phyloP scores from a whole-genome alignment of 202 grass and related monocot species.

The Digitaria exilis region DNA sequence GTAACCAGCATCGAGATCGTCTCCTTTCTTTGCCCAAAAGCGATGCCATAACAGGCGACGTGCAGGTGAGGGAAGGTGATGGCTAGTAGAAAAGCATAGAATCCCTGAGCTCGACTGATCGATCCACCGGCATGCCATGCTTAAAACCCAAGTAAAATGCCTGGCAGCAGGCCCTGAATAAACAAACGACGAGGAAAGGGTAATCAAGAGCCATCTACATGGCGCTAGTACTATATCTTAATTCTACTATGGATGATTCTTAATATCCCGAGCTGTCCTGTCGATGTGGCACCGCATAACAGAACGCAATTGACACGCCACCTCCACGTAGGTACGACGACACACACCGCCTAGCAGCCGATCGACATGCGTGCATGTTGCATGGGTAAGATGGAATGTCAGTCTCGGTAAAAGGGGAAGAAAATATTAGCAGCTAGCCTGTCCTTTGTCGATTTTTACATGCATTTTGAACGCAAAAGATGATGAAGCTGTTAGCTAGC shows the following conservation, averaged over 20 bases:
- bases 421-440: background rate
- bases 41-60: slow-evolving; percentile 47
- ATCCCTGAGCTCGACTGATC: slow-evolving; percentile 29
- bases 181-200: background rate
- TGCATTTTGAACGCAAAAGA: slow-evolving; percentile 13
- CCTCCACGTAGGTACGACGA: slow-evolving; percentile 8
- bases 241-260: background rate
- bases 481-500: background rate
- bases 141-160: slow-evolving; percentile 51
- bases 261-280: slow-evolving; percentile 14
- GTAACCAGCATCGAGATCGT: slow-evolving; percentile 1
- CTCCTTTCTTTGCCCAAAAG: slow-evolving; percentile 40
- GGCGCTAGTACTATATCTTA: background rate
- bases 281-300: slow-evolving; percentile 28
- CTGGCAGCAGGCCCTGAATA: too few species aligned
- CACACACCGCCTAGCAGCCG: background rate
- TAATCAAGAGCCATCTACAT: background rate
- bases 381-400: slow-evolving; percentile 39
- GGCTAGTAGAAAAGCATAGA: slow-evolving; percentile 37
- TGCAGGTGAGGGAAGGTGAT: slow-evolving; percentile 37
- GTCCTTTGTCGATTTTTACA: slow-evolving; percentile 25
- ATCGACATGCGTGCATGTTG: slow-evolving; percentile 14
- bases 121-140: slow-evolving; percentile 36
- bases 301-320: slow-evolving; percentile 44
- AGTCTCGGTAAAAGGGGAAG: background rate